These are phyloP conservation scores for Alternaria postmessia DNA, from an alignment of 2,329 filamentous ascomycete genomes.

Conservation along the genomic window DNA sequence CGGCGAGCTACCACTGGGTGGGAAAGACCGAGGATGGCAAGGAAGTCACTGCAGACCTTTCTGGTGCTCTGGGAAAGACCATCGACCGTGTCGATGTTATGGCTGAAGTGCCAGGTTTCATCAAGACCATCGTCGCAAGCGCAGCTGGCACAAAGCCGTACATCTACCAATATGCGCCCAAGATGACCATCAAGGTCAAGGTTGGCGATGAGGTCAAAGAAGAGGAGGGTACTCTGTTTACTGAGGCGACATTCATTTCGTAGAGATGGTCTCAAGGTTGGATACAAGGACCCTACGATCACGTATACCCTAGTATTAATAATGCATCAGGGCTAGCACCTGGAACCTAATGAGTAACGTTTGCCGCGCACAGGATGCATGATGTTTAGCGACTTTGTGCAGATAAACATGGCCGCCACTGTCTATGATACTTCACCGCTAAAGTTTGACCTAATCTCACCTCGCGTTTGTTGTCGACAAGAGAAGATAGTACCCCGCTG, in stretches of 20 bases:
- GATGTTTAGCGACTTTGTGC: neutral
- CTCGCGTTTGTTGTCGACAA: neutral
- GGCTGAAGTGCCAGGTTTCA: constrained; percentile 93
- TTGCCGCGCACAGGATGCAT: neutral
- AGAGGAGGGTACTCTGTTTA: constrained; percentile 82
- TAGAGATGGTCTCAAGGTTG: constrained; percentile 46
- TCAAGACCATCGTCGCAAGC: constrained; percentile 90
- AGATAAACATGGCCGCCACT: neutral
- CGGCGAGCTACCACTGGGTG: constrained; percentile 78
- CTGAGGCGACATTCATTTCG: constrained; percentile 96
- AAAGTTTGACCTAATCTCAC: neutral
- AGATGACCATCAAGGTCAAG: constrained; percentile 81
- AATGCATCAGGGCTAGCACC: constrained; percentile 47
- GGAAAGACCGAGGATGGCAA: constrained; percentile 81
- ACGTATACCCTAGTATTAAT: constrained; percentile 45
- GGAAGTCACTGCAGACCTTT: constrained; percentile 72
- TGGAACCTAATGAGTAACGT: constrained; percentile 44
- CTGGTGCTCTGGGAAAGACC: constrained; percentile 72
- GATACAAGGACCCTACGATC: constrained; percentile 27
- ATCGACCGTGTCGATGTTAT: constrained; percentile 92
- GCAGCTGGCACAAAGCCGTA: constrained; percentile 94
- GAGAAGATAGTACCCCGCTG: neutral
- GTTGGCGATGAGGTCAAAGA: constrained; percentile 79
- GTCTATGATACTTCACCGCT: neutral
- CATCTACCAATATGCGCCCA: constrained; percentile 91